Evolutionary conservation across 208 protist species (phyloP).

Genomic region (Novymonas esmeraldas): DNA sequence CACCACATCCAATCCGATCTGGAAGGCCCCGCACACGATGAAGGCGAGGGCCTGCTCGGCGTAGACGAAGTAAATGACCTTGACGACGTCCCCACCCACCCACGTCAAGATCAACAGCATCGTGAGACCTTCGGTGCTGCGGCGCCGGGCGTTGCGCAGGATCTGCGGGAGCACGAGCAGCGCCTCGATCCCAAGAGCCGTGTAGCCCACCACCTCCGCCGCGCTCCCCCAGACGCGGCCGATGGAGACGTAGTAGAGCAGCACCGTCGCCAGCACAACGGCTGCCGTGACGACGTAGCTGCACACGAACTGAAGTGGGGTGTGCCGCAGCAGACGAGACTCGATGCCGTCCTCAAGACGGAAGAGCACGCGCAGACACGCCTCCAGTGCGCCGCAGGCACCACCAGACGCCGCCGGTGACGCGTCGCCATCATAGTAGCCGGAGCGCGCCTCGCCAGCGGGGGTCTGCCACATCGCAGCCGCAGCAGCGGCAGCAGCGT

Average conservation of each 20-base stretch:
- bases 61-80: conserved; percentile 75
- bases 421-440: not conserved
- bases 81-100: conserved; percentile 68
- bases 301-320: conserved; percentile 33
- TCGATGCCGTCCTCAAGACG: conserved; percentile 39
- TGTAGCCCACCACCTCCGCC: conserved; percentile 59
- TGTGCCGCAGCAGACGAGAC: conserved; percentile 25
- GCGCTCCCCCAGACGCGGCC: conserved; percentile 13
- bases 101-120: conserved; percentile 71
- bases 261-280: conserved; percentile 19
- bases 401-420: not conserved
- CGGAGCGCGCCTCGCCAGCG: not conserved
- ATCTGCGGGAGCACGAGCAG: conserved; percentile 79
- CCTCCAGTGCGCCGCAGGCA: not conserved
- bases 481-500: not conserved
- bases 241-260: conserved; percentile 42
- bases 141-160: conserved; percentile 64
- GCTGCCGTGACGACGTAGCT: conserved; percentile 21
- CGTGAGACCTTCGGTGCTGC: conserved; percentile 65
- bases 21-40: conserved; percentile 65
- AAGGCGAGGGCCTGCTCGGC: conserved; percentile 66
- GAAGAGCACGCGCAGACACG: conserved; percentile 29
- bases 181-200: conserved; percentile 65
- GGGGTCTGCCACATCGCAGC: not conserved
- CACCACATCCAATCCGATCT: conserved; percentile 62